These are phyloP conservation scores for Chaetomium tenue DNA, from an alignment of 495 filamentous ascomycete species.

Conservation along the genomic window DNA sequence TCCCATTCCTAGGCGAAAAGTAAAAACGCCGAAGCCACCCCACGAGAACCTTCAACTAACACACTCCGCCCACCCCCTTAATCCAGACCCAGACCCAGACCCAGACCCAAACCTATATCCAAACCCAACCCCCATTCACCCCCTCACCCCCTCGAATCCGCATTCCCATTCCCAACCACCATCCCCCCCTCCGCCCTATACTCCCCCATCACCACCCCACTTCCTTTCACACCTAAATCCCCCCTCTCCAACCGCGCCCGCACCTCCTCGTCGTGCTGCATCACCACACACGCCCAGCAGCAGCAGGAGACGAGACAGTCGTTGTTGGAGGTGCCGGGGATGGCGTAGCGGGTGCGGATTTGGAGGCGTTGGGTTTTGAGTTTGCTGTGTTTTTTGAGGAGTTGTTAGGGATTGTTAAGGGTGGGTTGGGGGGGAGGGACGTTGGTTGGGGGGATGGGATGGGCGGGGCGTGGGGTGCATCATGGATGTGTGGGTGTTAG, in stretches of 20 bases:
- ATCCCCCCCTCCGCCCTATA: not conserved
- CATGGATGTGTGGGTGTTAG: too few relatives aligned
- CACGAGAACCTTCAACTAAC: too few relatives aligned
- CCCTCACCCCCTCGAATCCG: too few relatives aligned
- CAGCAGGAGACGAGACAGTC: slow-evolving; percentile 48
- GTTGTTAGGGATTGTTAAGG: not conserved
- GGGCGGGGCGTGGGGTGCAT: too few relatives aligned
- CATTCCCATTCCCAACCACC: not conserved
- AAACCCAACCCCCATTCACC: too few relatives aligned
- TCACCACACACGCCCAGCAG: slow-evolving; percentile 54
- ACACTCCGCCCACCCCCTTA: too few relatives aligned
- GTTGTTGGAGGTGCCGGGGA: slow-evolving; percentile 47
- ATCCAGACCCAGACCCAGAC: too few relatives aligned
- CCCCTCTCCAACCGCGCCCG: slow-evolving; percentile 18
- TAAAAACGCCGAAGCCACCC: too few relatives aligned
- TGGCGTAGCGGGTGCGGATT: slow-evolving; percentile 49
- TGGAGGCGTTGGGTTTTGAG: slow-evolving; percentile 51
- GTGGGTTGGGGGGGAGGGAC: not conserved
- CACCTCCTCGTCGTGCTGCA: slow-evolving; percentile 57
- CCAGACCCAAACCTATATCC: too few relatives aligned
- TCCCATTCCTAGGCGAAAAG: too few relatives aligned
- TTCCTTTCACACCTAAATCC: not conserved
- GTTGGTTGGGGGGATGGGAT: not conserved
- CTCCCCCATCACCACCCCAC: not conserved
- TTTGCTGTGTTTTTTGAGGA: slow-evolving; percentile 21